Base-by-base conservation (phyloP, 371 early-diverging fungal genomes). In the Batkoa obscura region DNA sequence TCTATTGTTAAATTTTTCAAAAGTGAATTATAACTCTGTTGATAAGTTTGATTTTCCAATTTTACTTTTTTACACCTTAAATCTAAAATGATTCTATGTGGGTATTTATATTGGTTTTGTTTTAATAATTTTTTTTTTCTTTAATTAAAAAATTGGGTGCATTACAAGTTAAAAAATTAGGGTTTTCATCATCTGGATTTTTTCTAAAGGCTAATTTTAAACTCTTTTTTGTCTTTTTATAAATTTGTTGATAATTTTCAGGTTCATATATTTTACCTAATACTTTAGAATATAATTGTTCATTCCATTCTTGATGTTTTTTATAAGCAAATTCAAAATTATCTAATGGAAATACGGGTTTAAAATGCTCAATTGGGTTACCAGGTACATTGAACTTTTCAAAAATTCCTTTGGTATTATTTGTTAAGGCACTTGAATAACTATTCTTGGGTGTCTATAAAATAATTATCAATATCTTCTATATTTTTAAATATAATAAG, bases 401-500 rank as follows among this genome's bases (percentile, higher is more conserved):
- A 72, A 90, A 90, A 56, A 81, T 76, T 46, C 78, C 71, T 63
- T 90, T 88, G 5, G 73, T 76, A 58, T 90, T 89, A 48, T 75
- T 80, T 3, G 88, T 86, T 57, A 90, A 63, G 52, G 82, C 70
- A 3, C 84, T 83, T 31, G 83, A 82, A 1, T 85, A 85, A 41
- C 84, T 84, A 58, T 88, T 88, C 76, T 73, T 72, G 0, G 90
- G 88, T 35, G 89, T 88, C 79, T 83, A 65, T 6, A 34, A 1
- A 13, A 2, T 35, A 43, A n/a, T 23, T 23, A 23, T 23, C 23
- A 23, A 23, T 23, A 23, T 23, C 23, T 23, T 23, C 23, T 23
- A 23, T 23, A 23, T 23, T 23, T 23, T 23, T 23, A 23, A 23
- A 23, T 23, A 23, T 23, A 23, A 23, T 23, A 23, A 23, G 23